phyloP scores from a whole-genome alignment of 2,329 filamentous ascomycete genomes.

The Didymella exigua region DNA sequence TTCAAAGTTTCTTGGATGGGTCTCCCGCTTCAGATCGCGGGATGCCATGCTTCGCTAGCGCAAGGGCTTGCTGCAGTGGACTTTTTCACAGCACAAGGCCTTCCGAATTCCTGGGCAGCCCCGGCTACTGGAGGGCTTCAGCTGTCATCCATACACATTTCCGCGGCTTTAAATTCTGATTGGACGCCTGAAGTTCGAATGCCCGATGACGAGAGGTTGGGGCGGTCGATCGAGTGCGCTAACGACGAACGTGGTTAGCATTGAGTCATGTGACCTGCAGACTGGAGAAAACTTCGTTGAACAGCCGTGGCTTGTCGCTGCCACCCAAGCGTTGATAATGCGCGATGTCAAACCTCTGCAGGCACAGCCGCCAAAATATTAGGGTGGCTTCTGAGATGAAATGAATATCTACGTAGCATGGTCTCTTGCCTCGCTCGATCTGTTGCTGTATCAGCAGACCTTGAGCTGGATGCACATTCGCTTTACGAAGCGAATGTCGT shows the following conservation, averaged over 20 bases:
- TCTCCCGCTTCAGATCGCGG: constrained; percentile 6
- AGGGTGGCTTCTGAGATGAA: neutral
- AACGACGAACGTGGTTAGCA: no score
- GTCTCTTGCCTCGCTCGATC: constrained; percentile 51
- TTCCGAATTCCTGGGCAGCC: neutral
- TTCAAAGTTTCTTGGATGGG: neutral
- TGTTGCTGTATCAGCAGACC: constrained; percentile 39
- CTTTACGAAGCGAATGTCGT: constrained; percentile 24
- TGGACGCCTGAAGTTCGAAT: neutral
- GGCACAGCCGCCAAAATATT: neutral
- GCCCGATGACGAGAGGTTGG: neutral
- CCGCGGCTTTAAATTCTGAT: neutral
- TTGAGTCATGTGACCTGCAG: neutral
- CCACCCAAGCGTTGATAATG: constrained; percentile 3
- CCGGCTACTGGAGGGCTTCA: constrained; percentile 6
- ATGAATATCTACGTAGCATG: neutral
- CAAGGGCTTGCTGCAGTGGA: constrained; percentile 4
- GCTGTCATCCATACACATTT: neutral
- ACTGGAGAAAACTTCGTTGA: constrained; percentile 5
- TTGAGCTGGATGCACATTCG: constrained; percentile 47
- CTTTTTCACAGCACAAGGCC: constrained; percentile 4
- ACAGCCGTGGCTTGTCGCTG: constrained; percentile 1
- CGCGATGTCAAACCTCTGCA: neutral
- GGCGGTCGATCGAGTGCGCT: neutral
- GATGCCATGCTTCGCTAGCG: constrained; percentile 27